Conservation (phyloP, 441 rosid species). For the Biscutella laevigata region DNA sequence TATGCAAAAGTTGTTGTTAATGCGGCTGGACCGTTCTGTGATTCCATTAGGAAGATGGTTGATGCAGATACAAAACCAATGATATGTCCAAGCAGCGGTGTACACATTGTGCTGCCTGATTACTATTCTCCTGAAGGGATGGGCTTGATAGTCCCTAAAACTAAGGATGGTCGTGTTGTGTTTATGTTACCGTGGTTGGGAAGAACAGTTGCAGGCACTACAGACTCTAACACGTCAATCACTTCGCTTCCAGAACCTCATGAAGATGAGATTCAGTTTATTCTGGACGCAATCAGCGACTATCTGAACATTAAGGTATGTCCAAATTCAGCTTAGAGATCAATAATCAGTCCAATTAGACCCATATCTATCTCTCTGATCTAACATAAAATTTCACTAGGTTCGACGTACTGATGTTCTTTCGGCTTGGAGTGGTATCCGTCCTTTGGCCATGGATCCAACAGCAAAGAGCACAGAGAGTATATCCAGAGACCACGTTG, state of each 20-base stretch:
- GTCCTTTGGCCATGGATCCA: conserved; percentile 84
- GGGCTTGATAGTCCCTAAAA: conserved; percentile 98
- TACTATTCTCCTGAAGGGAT: conserved; percentile 97
- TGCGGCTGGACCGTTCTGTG: conserved; percentile 96
- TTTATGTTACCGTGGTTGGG: conserved; percentile 98
- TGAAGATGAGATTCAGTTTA: conserved; percentile 93
- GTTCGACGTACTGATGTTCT: conserved; percentile 94
- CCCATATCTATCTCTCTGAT: background rate
- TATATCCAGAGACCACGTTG: conserved; percentile 92
- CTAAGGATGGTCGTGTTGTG: conserved; percentile 92
- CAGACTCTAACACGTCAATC: conserved; percentile 79
- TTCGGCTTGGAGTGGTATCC: conserved; percentile 98
- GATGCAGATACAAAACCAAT: conserved; percentile 52
- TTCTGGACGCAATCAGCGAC: conserved; percentile 87
- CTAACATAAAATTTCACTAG: conserved; percentile 24
- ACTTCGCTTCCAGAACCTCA: conserved; percentile 88
- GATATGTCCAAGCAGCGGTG: conserved; percentile 95
- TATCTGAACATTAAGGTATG: conserved; percentile 73
- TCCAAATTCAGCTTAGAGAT: background rate
- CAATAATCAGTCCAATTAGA: background rate
- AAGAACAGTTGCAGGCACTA: conserved; percentile 90
- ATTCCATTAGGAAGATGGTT: conserved; percentile 75
- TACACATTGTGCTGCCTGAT: conserved; percentile 85
- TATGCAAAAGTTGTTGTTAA: conserved; percentile 85
- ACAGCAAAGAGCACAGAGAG: conserved; percentile 83